Evolutionary conservation across 139 green algal genomes (phyloP), one percentile per base, ranked within the genome.

Genomic region (Tetradesmus obliquus): DNA sequence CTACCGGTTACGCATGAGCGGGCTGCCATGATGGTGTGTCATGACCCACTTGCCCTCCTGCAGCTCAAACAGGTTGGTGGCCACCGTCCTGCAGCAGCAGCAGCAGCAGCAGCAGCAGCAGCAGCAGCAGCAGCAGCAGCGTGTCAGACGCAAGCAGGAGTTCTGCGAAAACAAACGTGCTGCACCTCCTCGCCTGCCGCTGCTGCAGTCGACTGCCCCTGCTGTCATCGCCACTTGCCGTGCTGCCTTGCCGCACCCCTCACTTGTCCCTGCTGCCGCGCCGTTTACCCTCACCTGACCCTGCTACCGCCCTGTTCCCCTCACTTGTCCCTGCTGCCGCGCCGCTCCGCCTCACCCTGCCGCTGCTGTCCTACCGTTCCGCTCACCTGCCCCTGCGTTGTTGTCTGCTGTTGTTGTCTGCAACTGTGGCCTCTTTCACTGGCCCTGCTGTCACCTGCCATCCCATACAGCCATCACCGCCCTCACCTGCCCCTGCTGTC

Each of bases 41-140:
- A 99, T 94, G 17, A 95, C 93, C 97, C 97, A 99, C 5, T 93
- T 74, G 17, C 96, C 96, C 51, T 93, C 87, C 80, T 98, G 95
- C 93, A 96, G 96, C 87, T 99, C 96, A 93, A 98, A 99, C 1
- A 99, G 91, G 88, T 99, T 99, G 76, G 97, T 99, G 20, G 97
- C 97, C 5, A 93, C 83, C 1, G 97, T 95, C 90, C 97, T 96
- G 92, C 89, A 84, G 6, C 12, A 22, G 10, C 3, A 20, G 9
- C 84, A 32, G n/a, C 79, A 22, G n/a, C 69, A 74, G 20, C 57
- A 85, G 58, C 20, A 13, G 20, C 15, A 86, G 5, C 54, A 86
- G 10, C 69, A 22, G n/a, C 69, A 74, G 20, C 57, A 85, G 58
- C 20, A 13, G 20, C 15, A 86, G 5, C 54, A 86, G 10, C 69